Conservation (phyloP, 495 filamentous ascomycete species). For the Podospora australis region DNA sequence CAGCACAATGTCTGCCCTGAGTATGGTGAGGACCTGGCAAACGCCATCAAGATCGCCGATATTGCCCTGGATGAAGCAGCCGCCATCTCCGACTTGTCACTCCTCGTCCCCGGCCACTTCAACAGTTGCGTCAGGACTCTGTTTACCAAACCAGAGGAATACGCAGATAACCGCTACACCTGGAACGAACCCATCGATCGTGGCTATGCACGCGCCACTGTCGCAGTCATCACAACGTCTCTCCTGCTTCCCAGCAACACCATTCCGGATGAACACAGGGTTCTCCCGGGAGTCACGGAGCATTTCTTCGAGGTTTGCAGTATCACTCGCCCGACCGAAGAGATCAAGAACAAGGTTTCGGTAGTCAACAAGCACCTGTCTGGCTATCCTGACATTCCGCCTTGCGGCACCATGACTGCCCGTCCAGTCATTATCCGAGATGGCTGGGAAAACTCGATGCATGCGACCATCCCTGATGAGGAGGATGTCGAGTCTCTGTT, state of each 20-base stretch:
- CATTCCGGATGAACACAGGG: neutral
- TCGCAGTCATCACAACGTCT: neutral
- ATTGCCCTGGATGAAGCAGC: constrained; percentile 60
- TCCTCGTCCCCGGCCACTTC: constrained; percentile 63
- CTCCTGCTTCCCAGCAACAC: too few species aligned
- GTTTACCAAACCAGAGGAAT: constrained; percentile 16
- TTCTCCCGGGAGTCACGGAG: too few species aligned
- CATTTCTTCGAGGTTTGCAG: constrained; percentile 31
- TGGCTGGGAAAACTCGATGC: constrained; percentile 32
- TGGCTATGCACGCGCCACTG: neutral
- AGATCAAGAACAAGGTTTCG: constrained; percentile 10
- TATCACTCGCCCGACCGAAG: constrained; percentile 22
- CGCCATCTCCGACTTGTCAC: constrained; percentile 42
- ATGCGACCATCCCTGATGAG: constrained; percentile 10
- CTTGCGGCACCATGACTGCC: constrained; percentile 33
- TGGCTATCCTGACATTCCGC: constrained; percentile 19
- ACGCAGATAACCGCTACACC: constrained; percentile 1
- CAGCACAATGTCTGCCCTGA: constrained; percentile 83
- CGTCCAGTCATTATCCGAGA: constrained; percentile 29
- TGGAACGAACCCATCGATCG: constrained; percentile 5
- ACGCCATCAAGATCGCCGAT: constrained; percentile 62
- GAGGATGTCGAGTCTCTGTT: constrained; percentile 8
- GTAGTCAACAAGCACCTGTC: constrained; percentile 21
- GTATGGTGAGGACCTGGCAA: constrained; percentile 56
- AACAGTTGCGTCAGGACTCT: constrained; percentile 45